phyloP scores from a whole-genome alignment of 805 yeast species.

The Lachancea sp. region DNA sequence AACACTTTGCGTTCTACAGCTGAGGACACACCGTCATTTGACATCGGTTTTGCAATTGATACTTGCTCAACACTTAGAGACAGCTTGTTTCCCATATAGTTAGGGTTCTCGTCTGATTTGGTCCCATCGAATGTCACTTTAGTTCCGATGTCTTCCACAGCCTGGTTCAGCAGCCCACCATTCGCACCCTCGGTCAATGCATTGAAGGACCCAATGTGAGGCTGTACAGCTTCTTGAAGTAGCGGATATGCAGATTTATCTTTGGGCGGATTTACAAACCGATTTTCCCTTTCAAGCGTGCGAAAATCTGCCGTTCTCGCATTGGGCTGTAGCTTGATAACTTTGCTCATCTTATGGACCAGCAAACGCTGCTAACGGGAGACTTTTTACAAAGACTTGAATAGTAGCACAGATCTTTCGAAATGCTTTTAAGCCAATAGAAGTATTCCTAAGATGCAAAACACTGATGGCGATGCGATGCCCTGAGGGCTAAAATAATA shows the following conservation, averaged over 20 bases:
- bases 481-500: constrained; percentile 1
- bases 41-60: constrained; percentile 74
- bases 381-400: not conserved
- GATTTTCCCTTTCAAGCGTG: constrained; percentile 81
- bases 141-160: constrained; percentile 81
- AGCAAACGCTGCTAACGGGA: not conserved
- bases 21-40: constrained; percentile 47
- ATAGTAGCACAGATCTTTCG: constrained; percentile 1
- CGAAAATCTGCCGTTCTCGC: constrained; percentile 40
- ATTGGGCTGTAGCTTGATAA: constrained; percentile 23
- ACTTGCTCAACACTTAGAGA: constrained; percentile 82
- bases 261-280: constrained; percentile 85
- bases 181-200: constrained; percentile 85
- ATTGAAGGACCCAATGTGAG: constrained; percentile 94
- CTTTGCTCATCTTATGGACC: constrained; percentile 25
- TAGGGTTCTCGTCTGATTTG: constrained; percentile 27
- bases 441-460: not conserved
- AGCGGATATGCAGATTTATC: constrained; percentile 78
- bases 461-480: constrained; percentile 4
- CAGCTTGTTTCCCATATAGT: constrained; percentile 80
- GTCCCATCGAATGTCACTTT: constrained; percentile 77
- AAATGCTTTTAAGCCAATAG: not conserved
- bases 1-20: constrained; percentile 70
- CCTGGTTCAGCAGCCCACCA: constrained; percentile 80
- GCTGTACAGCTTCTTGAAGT: constrained; percentile 82